Conservation (phyloP, 257 asterid species). For the Solanum paucissectum region DNA sequence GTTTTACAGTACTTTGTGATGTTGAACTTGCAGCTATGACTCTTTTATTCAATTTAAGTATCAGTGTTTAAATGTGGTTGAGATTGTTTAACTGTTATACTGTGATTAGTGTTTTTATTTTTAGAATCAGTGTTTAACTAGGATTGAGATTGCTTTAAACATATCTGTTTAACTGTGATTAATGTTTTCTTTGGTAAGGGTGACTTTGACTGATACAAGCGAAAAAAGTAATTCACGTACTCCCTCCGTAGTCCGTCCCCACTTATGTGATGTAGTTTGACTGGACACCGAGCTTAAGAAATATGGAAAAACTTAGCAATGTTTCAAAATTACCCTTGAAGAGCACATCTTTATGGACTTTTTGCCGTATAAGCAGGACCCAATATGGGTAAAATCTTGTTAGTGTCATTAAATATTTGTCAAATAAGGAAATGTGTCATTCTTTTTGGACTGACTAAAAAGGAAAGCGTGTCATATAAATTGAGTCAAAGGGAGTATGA, state of each 20-base stretch:
- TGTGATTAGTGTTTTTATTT: neutral
- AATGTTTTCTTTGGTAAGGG: neutral
- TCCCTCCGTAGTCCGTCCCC: neutral
- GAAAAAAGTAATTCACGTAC: neutral
- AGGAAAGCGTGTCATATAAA: neutral
- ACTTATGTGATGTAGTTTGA: neutral
- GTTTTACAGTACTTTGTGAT: conserved; percentile 7
- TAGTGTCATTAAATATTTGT: neutral
- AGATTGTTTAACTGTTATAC: neutral
- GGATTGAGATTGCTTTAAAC: neutral
- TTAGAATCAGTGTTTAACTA: neutral
- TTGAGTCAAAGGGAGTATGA: neutral
- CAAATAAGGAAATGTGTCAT: neutral
- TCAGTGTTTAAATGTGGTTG: neutral
- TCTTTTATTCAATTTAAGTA: neutral
- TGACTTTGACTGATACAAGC: neutral
- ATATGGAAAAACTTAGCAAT: neutral
- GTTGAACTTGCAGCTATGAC: neutral
- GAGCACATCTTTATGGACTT: neutral
- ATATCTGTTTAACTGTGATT: neutral
- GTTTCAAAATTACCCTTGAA: neutral
- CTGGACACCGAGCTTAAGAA: neutral
- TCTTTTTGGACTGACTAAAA: neutral
- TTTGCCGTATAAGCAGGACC: neutral
- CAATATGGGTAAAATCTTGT: neutral